Evolutionary conservation across 2,329 filamentous ascomycete species (phyloP), one percentile per base, ranked within the genome.

Genomic region (Neonectria hederae): DNA sequence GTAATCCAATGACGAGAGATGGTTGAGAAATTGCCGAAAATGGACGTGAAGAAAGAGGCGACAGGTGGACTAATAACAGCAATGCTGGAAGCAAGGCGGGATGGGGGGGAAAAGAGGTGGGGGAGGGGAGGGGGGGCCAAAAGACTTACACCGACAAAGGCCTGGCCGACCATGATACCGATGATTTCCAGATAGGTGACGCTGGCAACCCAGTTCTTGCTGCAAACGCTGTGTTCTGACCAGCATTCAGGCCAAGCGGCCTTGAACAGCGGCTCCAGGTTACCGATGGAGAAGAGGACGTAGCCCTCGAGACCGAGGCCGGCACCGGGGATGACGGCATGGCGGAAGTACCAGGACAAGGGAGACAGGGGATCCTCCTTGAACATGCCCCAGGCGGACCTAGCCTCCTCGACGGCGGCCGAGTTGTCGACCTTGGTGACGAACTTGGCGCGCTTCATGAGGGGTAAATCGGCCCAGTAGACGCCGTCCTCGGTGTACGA

Each of bases 231-330:
- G 65, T 86, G 79, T 24, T 83, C 82, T 13, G 83, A 84, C 95
- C 95, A 98, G 83, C 95, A 98, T 4, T 81, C 72, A 1, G 89
- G 87, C 86, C 95, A 98, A 6, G 89, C 88, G 35, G 87, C 85
- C 65, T 88, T 80, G 76, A 97, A 95, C 11, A 98, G 85, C 5
- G 94, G 92, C 75, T 92, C 89, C 69, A 98, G 83, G 79, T 97
- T 97, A 63, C 95, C 95, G 72, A 98, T 97, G 67, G 94, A 97
- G 85, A 98, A 98, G 21, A 98, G 87, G 45, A 97, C 94, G 76
- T 97, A 98, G 73, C 93, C 95, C 85, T 98, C 95, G 28, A 98
- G 87, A 76, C 94, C 91, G 55, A 98, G 88, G 77, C 95, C 95
- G 69, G 94, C 94, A 80, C 95, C 95, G 54, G 95, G 95, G 63